These are phyloP conservation scores for Carex parvula DNA, from an alignment of 176 grass and related monocot species.

Conservation along the genomic window DNA sequence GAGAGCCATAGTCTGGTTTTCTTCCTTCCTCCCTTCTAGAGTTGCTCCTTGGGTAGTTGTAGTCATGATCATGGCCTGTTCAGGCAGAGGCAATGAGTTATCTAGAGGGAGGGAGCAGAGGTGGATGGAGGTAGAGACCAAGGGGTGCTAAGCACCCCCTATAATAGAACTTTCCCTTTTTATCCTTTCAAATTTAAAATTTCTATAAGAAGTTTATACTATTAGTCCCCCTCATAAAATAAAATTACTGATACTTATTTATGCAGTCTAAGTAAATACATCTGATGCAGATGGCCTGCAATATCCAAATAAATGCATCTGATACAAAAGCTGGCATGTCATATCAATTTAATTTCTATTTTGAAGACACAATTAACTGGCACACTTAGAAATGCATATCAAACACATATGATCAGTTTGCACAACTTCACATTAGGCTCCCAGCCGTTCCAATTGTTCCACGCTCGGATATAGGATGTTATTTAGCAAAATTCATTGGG, in stretches of 20 bases:
- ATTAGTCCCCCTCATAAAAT: too few species aligned
- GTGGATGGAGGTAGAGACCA: not conserved
- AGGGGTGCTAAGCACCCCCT: too few species aligned
- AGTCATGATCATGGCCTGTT: slow-evolving; percentile 21
- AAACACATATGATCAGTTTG: not conserved
- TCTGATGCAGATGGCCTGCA: not conserved
- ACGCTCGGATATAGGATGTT: not conserved
- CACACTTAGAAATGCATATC: not conserved
- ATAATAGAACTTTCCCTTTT: too few species aligned
- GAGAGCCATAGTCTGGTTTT: not conserved
- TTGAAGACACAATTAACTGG: not conserved
- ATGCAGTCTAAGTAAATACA: not conserved
- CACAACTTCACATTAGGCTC: not conserved
- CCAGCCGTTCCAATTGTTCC: not conserved
- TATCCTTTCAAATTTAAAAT: too few species aligned
- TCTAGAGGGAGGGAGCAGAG: not conserved
- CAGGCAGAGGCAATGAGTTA: not conserved
- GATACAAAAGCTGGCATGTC: not conserved
- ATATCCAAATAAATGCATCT: not conserved
- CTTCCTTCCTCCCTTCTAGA: slow-evolving; percentile 24
- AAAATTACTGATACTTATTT: too few species aligned
- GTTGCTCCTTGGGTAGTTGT: slow-evolving; percentile 16
- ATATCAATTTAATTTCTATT: not conserved
- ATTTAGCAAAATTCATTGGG: not conserved
- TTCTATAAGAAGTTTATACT: too few species aligned